A percentile compares a stretch with the other conserved stretches of the same genome.
Conservation (phyloP, 2,329 filamentous ascomycete species). For the Colletotrichum lini region DNA sequence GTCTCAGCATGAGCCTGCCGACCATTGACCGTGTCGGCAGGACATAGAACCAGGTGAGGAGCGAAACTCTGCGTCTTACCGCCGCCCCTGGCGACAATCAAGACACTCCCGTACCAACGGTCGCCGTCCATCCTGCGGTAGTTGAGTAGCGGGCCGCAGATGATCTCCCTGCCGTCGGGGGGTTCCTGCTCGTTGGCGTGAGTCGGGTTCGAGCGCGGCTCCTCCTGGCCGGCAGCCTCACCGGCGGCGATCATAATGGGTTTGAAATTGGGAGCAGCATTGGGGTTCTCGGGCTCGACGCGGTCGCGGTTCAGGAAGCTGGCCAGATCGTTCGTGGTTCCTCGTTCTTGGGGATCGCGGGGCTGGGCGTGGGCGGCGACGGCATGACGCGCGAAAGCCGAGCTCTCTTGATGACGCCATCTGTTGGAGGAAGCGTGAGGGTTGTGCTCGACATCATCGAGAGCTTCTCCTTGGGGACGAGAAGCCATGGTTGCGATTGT, state of each 20-base stretch:
- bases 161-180: conserved; percentile 70
- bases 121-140: conserved; percentile 80
- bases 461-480: conserved; percentile 44
- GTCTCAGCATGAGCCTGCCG: conserved; percentile 41
- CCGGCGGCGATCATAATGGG: conserved; percentile 65
- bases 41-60: conserved; percentile 72
- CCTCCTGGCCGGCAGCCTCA: conserved; percentile 50
- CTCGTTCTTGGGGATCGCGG: conserved; percentile 58
- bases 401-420: conserved; percentile 77
- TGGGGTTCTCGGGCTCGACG: conserved; percentile 57
- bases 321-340: conserved; percentile 66
- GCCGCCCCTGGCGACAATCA: conserved; percentile 84
- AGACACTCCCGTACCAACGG: conserved; percentile 86
- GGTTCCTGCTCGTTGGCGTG: conserved; percentile 42
- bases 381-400: conserved; percentile 67
- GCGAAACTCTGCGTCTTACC: conserved; percentile 69
- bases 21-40: conserved; percentile 51
- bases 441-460: conserved; percentile 59
- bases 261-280: conserved; percentile 56
- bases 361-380: conserved; percentile 50
- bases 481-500: conserved; percentile 43
- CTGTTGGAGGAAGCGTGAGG: conserved; percentile 69
- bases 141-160: conserved; percentile 83
- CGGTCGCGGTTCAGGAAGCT: conserved; percentile 70
- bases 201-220: conserved; percentile 39